Percentiles rank a stretch among this genome's conserved stretches.
These are phyloP conservation scores for Bretziella fagacearum DNA, from an alignment of 2,329 filamentous ascomycete species.

Conservation along the genomic window DNA sequence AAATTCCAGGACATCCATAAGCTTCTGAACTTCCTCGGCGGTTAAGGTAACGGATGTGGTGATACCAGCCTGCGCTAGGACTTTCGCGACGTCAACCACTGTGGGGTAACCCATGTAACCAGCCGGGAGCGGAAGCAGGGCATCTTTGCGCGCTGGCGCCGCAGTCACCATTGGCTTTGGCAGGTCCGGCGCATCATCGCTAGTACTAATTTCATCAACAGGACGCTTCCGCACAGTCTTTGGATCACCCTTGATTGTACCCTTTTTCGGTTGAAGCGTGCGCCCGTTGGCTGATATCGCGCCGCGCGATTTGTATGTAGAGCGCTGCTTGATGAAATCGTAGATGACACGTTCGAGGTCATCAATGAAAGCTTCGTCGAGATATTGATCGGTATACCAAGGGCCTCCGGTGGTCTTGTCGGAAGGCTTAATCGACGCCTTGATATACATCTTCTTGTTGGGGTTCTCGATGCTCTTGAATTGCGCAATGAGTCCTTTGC, in stretches of 20 bases:
- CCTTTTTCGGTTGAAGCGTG: constrained; percentile 38
- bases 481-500: constrained; percentile 65
- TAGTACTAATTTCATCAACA: constrained; percentile 25
- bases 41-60: constrained; percentile 54
- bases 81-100: constrained; percentile 56
- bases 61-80: constrained; percentile 51
- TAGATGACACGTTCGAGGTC: constrained; percentile 57
- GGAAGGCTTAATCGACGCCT: constrained; percentile 64
- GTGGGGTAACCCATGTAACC: constrained; percentile 69
- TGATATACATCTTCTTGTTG: constrained; percentile 91
- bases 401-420: constrained; percentile 85
- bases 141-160: constrained; percentile 21
- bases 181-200: constrained; percentile 17
- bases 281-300: constrained; percentile 19
- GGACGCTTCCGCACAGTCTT: constrained; percentile 32
- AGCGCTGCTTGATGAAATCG: constrained; percentile 52
- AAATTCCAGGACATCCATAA: constrained; percentile 76
- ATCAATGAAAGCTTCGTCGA: constrained; percentile 79
- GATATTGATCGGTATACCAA: constrained; percentile 82
- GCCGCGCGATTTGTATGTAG: constrained; percentile 44
- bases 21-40: constrained; percentile 64
- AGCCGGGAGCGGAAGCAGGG: constrained; percentile 38
- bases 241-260: constrained; percentile 32
- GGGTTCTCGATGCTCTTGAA: constrained; percentile 88
- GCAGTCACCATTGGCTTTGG: constrained; percentile 15